These are phyloP conservation scores for Erodium moschatum DNA, from an alignment of 441 rosid species.

Conservation along the genomic window DNA sequence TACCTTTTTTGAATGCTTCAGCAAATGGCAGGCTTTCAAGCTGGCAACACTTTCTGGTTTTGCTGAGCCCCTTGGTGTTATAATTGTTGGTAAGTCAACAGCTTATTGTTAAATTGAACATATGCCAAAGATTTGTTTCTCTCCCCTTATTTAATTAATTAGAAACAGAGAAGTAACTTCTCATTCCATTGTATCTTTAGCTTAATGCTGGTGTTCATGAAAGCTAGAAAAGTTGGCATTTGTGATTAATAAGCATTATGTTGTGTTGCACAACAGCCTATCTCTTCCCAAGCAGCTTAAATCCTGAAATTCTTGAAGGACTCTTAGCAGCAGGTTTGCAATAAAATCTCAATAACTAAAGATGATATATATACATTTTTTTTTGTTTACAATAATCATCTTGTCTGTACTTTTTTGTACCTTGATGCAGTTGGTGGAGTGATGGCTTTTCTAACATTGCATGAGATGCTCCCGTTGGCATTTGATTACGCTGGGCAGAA, in stretches of 20 bases:
- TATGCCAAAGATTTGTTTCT: background rate
- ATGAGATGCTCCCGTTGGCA: conserved; percentile 97
- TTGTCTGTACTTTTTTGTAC: conserved; percentile 12
- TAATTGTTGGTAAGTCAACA: conserved; percentile 63
- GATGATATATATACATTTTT: background rate
- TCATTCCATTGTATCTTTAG: background rate
- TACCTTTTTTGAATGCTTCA: conserved; percentile 31
- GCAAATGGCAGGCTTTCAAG: conserved; percentile 99
- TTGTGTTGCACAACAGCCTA: conserved; percentile 49
- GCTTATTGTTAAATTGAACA: background rate
- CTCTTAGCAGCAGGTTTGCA: conserved; percentile 74
- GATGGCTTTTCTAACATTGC: conserved; percentile 96
- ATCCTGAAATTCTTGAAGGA: conserved; percentile 92
- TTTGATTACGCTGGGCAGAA: conserved; percentile 98
- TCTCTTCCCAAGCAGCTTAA: conserved; percentile 87
- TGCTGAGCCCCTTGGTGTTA: conserved; percentile 93
- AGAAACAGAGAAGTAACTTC: background rate
- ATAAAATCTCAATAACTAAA: conserved; percentile 9
- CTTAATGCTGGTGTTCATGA: background rate
- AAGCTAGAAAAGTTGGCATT: background rate
- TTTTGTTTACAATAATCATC: background rate
- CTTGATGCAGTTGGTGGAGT: conserved; percentile 80
- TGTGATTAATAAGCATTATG: background rate
- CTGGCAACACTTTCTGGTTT: conserved; percentile 89
- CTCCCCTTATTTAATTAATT: background rate